These are phyloP conservation scores for Colletotrichum paranaense DNA, from an alignment of 2,329 filamentous ascomycete species.

Conservation along the genomic window DNA sequence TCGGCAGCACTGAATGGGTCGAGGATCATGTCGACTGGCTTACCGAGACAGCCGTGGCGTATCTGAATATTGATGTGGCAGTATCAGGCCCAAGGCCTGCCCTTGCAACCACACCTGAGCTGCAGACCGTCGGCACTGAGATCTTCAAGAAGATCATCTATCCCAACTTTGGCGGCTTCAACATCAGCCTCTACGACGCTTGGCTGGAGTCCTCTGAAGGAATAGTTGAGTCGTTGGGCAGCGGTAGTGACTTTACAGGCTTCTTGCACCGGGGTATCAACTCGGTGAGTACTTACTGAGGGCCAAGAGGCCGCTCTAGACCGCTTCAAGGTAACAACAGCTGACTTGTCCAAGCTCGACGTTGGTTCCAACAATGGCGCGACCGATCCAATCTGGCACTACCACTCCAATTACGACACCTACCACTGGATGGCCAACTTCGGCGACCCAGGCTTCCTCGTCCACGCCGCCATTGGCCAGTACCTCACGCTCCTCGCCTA, in stretches of 20 bases:
- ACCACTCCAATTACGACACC: slow-evolving; percentile 84
- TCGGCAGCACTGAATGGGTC: slow-evolving; percentile 89
- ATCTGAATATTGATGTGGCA: slow-evolving; percentile 84
- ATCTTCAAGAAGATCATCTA: slow-evolving; percentile 68
- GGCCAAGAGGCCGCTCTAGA: slow-evolving; percentile 43
- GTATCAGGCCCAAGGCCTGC: slow-evolving; percentile 66
- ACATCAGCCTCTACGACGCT: slow-evolving; percentile 52
- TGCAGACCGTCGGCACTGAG: slow-evolving; percentile 74
- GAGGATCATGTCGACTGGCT: slow-evolving; percentile 86
- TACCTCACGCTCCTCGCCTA: slow-evolving; percentile 53
- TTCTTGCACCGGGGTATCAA: slow-evolving; percentile 68
- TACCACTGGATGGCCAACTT: slow-evolving; percentile 86
- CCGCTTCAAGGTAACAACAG: background rate
- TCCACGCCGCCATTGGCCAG: slow-evolving; percentile 68
- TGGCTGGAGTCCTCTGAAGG: slow-evolving; percentile 50
- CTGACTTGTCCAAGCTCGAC: slow-evolving; percentile 62
- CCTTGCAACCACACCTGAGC: slow-evolving; percentile 71
- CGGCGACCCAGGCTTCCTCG: slow-evolving; percentile 74
- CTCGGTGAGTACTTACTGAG: slow-evolving; percentile 42
- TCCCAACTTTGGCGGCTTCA: slow-evolving; percentile 67
- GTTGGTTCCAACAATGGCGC: slow-evolving; percentile 60
- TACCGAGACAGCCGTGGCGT: slow-evolving; percentile 75
- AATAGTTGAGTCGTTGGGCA: slow-evolving; percentile 66
- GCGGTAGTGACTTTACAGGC: slow-evolving; percentile 75
- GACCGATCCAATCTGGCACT: slow-evolving; percentile 74